Conservation (phyloP, 1,284 basidiomycete genomes). For the Anthracocystis panici-leucophaei region DNA sequence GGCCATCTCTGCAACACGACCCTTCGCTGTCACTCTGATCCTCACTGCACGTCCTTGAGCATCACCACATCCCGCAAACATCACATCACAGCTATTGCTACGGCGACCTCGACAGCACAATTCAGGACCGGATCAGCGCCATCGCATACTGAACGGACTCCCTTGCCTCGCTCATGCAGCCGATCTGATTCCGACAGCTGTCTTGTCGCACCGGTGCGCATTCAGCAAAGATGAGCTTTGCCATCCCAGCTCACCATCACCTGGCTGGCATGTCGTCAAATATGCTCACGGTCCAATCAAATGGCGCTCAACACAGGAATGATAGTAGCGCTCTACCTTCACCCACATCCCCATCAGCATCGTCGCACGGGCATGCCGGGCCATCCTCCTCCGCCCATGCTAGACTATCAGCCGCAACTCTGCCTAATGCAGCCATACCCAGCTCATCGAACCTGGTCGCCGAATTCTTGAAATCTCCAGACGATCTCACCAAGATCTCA, state of each 20-base stretch:
- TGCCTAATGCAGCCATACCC: constrained; percentile 16
- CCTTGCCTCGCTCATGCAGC: constrained; percentile 7
- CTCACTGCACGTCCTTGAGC: background rate
- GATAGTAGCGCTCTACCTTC: constrained; percentile 9
- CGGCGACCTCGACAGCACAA: background rate
- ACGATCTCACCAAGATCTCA: constrained; percentile 90
- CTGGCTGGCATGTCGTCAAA: constrained; percentile 9
- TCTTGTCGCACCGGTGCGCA: background rate
- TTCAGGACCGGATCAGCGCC: background rate
- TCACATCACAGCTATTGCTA: background rate
- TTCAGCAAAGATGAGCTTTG: constrained; percentile 30
- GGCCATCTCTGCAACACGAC: background rate
- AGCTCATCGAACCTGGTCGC: constrained; percentile 53
- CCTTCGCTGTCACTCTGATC: background rate
- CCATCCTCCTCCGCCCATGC: constrained; percentile 18
- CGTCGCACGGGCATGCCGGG: constrained; percentile 27
- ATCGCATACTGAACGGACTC: background rate
- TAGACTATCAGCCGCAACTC: constrained; percentile 27
- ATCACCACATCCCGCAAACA: background rate
- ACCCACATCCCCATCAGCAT: constrained; percentile 22
- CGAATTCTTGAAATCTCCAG: constrained; percentile 75
- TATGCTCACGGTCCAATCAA: constrained; percentile 6
- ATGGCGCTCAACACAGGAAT: constrained; percentile 19
- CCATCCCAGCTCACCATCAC: constrained; percentile 22
- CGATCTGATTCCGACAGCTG: background rate